Percentiles rank a stretch among this genome's conserved stretches.
Evolutionary conservation across 306 rosid genomes (phyloP).

Genomic region (Senna siamea): DNA sequence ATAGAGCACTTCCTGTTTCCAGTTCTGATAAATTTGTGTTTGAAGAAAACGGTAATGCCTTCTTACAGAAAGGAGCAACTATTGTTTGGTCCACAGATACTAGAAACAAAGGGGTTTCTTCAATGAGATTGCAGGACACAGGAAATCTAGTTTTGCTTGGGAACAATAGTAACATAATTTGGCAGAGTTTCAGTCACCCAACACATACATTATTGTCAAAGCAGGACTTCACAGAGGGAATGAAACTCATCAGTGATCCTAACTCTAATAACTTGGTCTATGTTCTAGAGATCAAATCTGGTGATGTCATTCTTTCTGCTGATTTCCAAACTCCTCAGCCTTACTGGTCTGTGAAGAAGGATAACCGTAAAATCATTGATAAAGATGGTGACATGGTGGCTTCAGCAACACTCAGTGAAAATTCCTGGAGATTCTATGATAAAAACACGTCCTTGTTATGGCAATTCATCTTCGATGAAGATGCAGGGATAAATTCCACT

Average conservation of each 20-base stretch:
- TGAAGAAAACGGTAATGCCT: constrained; percentile 45
- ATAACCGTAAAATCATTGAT: constrained; percentile 41
- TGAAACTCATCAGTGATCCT: constrained; percentile 51
- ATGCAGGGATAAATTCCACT: constrained; percentile 47
- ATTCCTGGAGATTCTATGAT: constrained; percentile 57
- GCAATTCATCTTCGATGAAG: constrained; percentile 50
- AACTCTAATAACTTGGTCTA: constrained; percentile 37
- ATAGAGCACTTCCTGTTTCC: constrained; percentile 43
- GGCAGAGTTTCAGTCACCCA: constrained; percentile 68
- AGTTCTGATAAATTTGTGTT: constrained; percentile 48
- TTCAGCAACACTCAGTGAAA: constrained; percentile 42
- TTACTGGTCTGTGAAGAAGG: constrained; percentile 58
- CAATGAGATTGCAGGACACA: constrained; percentile 51
- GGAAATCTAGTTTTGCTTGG: constrained; percentile 63
- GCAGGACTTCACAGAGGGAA: constrained; percentile 56
- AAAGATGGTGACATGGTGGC: constrained; percentile 37
- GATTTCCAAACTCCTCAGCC: constrained; percentile 51
- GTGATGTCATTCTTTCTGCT: constrained; percentile 48
- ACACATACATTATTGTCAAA: constrained; percentile 60
- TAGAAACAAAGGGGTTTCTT: constrained; percentile 36
- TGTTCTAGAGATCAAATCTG: constrained; percentile 50
- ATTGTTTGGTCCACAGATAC: constrained; percentile 55
- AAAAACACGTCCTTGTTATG: constrained; percentile 44
- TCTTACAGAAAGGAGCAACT: constrained; percentile 24
- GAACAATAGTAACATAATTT: constrained; percentile 41